These are phyloP conservation scores for Chlorella variabilis DNA, from an alignment of 163 green algal species.

Conservation along the genomic window DNA sequence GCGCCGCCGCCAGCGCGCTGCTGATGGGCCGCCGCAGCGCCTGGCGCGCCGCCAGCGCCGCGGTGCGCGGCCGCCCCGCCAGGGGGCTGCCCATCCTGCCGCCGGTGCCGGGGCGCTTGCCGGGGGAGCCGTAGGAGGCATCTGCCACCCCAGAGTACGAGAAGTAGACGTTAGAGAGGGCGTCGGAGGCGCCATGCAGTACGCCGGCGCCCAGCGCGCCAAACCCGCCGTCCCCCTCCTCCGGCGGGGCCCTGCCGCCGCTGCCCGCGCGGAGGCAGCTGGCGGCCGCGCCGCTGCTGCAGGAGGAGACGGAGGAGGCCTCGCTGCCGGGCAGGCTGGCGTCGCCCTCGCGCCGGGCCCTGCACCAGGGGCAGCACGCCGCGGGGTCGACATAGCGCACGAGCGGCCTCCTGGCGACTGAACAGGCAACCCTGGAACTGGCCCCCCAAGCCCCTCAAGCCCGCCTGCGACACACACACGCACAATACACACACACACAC, in stretches of 20 bases:
- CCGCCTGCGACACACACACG: too few relatives aligned
- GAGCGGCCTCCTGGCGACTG: too few relatives aligned
- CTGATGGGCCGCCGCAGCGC: neutral
- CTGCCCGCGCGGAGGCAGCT: neutral
- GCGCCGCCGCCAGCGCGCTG: neutral
- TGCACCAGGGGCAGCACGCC: too few relatives aligned
- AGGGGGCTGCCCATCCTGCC: neutral
- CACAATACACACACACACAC: neutral
- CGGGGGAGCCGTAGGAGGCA: neutral
- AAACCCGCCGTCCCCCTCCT: neutral
- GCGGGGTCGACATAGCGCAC: too few relatives aligned
- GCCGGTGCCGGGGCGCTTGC: neutral
- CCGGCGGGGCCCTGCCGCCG: neutral
- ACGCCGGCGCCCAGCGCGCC: neutral
- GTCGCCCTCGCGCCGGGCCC: slow-evolving; percentile 19
- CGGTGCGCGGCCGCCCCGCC: neutral
- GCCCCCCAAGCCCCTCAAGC: too few relatives aligned
- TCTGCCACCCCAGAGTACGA: neutral
- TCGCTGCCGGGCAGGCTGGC: slow-evolving; percentile 27
- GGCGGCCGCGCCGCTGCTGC: neutral
- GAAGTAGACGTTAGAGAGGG: slow-evolving; percentile 21
- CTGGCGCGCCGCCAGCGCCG: neutral
- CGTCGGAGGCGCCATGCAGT: slow-evolving; percentile 16
- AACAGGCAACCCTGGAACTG: too few relatives aligned
- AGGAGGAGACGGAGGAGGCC: neutral